Percentiles rank a stretch among this genome's conserved stretches.
Conservation (phyloP, 805 yeast species). For the Starmerella khaoyaiensis region DNA sequence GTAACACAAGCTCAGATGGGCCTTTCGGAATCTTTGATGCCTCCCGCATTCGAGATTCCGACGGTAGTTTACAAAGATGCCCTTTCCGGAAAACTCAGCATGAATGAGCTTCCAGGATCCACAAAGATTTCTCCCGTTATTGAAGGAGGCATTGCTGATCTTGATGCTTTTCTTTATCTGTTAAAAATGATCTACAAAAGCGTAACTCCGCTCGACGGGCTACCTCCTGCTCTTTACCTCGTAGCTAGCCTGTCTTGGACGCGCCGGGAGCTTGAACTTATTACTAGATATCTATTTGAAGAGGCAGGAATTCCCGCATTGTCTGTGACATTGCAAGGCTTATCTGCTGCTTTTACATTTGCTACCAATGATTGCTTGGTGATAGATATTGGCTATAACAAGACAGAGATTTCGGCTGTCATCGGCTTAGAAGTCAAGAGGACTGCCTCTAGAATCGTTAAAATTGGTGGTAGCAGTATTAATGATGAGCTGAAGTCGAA, state of each 20-base stretch:
- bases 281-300: slow-evolving; percentile 69
- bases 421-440: slow-evolving; percentile 53
- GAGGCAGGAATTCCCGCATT: slow-evolving; percentile 58
- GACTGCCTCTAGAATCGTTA: slow-evolving; percentile 39
- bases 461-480: slow-evolving; percentile 53
- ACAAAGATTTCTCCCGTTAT: slow-evolving; percentile 49
- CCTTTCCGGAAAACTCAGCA: slow-evolving; percentile 17
- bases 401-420: slow-evolving; percentile 70
- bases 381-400: slow-evolving; percentile 65
- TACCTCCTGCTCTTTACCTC: slow-evolving; percentile 52
- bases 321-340: slow-evolving; percentile 50
- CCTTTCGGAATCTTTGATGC: slow-evolving; percentile 53
- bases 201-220: slow-evolving; percentile 29
- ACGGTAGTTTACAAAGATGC: slow-evolving; percentile 46
- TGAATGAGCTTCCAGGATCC: slow-evolving; percentile 29
- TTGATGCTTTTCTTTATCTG: slow-evolving; percentile 57
- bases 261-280: slow-evolving; percentile 47
- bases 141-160: slow-evolving; percentile 50
- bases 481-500: slow-evolving; percentile 39
- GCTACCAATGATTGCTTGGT: slow-evolving; percentile 51
- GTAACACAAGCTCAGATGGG: slow-evolving; percentile 71
- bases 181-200: slow-evolving; percentile 40
- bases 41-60: slow-evolving; percentile 69
- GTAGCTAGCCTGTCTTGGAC: slow-evolving; percentile 61
- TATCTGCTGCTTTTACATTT: slow-evolving; percentile 63